phyloP scores from a whole-genome alignment of 2,329 filamentous ascomycete genomes.

The Sporothrix euskadiensis region DNA sequence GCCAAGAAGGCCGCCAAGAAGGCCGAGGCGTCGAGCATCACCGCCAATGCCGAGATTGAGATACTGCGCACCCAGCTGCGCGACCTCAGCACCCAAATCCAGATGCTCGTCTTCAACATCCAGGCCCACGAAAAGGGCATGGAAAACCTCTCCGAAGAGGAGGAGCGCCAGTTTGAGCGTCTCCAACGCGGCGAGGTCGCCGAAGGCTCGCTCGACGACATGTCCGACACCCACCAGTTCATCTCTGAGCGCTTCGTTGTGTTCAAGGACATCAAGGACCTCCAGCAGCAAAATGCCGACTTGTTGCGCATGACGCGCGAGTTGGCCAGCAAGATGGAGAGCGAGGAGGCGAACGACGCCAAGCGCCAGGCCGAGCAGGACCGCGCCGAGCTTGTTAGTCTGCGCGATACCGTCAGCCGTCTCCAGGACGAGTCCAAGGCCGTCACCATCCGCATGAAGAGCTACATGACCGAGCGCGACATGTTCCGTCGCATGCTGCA shows the following conservation, averaged over 20 bases:
- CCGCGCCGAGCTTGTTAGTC: constrained; percentile 68
- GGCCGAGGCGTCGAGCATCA: constrained; percentile 70
- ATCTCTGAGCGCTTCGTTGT: constrained; percentile 88
- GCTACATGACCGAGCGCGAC: constrained; percentile 91
- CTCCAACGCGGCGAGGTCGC: constrained; percentile 74
- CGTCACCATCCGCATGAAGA: constrained; percentile 81
- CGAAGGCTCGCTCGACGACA: constrained; percentile 68
- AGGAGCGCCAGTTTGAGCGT: constrained; percentile 73
- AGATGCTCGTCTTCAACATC: constrained; percentile 84
- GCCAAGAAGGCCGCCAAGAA: constrained; percentile 78
- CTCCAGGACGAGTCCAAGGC: constrained; percentile 82
- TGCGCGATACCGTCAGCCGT: constrained; percentile 39
- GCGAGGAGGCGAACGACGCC: constrained; percentile 73
- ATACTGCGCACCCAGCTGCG: constrained; percentile 84
- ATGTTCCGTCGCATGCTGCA: constrained; percentile 96
- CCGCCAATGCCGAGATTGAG: constrained; percentile 66
- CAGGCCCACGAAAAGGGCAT: constrained; percentile 79
- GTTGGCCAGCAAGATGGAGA: constrained; percentile 86
- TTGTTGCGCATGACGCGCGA: constrained; percentile 80
- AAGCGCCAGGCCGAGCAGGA: constrained; percentile 64
- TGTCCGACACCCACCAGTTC: constrained; percentile 82
- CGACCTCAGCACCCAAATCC: constrained; percentile 86
- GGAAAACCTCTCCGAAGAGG: constrained; percentile 68
- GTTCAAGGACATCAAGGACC: constrained; percentile 80
- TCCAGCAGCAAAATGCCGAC: constrained; percentile 86